Conservation (phyloP, 345 rosid genomes). For the Limnanthes douglasii region DNA sequence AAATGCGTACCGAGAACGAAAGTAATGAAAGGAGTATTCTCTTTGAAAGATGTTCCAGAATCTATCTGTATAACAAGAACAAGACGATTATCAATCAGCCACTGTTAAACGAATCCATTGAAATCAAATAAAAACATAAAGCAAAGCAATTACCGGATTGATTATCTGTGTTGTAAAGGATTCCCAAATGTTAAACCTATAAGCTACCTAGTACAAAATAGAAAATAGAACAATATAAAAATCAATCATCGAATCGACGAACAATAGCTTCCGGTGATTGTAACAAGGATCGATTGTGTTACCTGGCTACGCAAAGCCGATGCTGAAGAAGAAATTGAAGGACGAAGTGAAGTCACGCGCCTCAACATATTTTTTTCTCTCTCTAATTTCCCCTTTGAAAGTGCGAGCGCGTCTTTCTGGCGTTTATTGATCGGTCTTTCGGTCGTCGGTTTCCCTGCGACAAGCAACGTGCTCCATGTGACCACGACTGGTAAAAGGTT, state of each 20-base stretch:
- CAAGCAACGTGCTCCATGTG: too few relatives aligned
- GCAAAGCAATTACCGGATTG: constrained; percentile 21
- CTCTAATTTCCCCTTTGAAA: too few relatives aligned
- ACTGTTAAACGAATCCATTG: neutral
- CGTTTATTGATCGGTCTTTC: too few relatives aligned
- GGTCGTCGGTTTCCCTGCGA: too few relatives aligned
- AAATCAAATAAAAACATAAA: neutral
- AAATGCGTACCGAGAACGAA: constrained; percentile 60
- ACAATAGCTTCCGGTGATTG: neutral
- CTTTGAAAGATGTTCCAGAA: constrained; percentile 15
- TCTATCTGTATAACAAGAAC: constrained; percentile 21
- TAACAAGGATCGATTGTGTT: constrained; percentile 4
- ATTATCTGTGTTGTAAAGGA: constrained; percentile 22
- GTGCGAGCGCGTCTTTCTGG: too few relatives aligned
- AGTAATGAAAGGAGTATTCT: constrained; percentile 47
- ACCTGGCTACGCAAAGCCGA: constrained; percentile 33
- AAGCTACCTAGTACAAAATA: constrained; percentile 15
- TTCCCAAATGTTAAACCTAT: constrained; percentile 19
- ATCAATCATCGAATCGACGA: neutral
- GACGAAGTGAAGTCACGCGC: constrained; percentile 55
- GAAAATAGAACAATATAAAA: constrained; percentile 4
- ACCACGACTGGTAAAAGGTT: too few relatives aligned
- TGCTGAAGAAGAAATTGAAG: constrained; percentile 30
- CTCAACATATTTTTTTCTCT: constrained; percentile 45
- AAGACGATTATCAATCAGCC: neutral